Evolutionary conservation across 2,329 filamentous ascomycete species (phyloP).

Genomic region (Chaetomiaceae sp.): DNA sequence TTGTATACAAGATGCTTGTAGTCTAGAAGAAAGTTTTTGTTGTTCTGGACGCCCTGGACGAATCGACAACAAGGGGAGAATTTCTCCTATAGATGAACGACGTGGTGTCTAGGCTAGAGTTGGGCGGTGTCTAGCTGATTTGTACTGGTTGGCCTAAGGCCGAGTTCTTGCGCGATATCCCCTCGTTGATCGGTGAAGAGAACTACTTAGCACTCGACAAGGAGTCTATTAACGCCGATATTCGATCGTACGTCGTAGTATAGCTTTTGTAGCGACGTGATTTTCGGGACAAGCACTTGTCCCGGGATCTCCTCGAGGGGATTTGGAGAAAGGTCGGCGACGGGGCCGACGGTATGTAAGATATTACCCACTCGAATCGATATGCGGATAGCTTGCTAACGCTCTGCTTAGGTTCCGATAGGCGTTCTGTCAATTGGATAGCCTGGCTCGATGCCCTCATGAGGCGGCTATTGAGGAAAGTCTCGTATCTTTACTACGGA

Average conservation of each 20-base stretch:
- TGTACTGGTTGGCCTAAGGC: not conserved
- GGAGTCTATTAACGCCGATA: not conserved
- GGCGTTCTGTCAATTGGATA: not conserved
- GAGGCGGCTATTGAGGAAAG: not conserved
- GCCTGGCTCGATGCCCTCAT: not conserved
- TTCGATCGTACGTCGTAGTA: not conserved
- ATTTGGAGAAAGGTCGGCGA: not conserved
- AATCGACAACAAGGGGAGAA: not conserved
- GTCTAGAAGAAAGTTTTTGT: not conserved
- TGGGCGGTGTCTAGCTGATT: not conserved
- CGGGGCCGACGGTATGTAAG: constrained; percentile 3
- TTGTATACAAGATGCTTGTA: too few species aligned
- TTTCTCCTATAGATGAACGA: not conserved
- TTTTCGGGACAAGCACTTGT: not conserved
- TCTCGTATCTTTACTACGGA: not conserved
- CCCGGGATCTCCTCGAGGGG: not conserved
- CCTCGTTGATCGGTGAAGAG: not conserved
- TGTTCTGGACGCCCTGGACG: not conserved
- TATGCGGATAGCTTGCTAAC: not conserved
- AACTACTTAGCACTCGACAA: not conserved
- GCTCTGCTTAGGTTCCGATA: constrained; percentile 1
- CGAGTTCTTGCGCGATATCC: not conserved
- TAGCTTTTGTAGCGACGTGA: not conserved
- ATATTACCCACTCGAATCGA: not conserved
- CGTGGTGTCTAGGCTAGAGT: not conserved